A percentile compares a stretch with the other conserved stretches of the same genome.
Conservation (phyloP, 2,329 filamentous ascomycete species). For the Aureobasidium melanogenum region DNA sequence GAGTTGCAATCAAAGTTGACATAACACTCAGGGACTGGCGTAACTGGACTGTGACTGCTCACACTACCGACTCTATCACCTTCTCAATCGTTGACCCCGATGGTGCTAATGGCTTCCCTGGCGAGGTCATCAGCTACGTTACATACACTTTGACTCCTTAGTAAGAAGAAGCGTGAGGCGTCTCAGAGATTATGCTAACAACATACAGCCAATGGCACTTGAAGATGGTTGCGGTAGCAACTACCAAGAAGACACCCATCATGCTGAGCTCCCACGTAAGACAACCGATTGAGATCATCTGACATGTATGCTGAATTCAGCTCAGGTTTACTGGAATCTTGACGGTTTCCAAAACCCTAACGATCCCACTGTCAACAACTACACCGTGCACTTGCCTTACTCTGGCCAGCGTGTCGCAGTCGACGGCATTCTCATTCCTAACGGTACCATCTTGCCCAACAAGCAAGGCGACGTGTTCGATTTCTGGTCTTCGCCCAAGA, state of each 20-base stretch:
- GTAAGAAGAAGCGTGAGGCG: not conserved
- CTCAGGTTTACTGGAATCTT: conserved; percentile 71
- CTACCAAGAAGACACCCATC: conserved; percentile 69
- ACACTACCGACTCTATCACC: conserved; percentile 60
- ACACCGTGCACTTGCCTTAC: conserved; percentile 65
- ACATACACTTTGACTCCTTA: conserved; percentile 59
- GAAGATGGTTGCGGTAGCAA: conserved; percentile 61
- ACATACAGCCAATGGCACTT: conserved; percentile 52
- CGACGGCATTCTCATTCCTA: conserved; percentile 45
- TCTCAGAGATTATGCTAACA: conserved; percentile 20
- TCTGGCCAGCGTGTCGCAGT: conserved; percentile 59
- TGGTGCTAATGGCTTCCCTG: conserved; percentile 68
- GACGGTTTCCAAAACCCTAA: conserved; percentile 69
- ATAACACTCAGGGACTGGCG: conserved; percentile 47
- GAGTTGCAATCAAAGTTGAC: conserved; percentile 46
- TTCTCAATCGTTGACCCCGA: conserved; percentile 66
- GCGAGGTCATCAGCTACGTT: conserved; percentile 64
- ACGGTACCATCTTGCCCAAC: conserved; percentile 58
- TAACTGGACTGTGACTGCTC: conserved; percentile 66
- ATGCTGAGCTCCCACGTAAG: conserved; percentile 66
- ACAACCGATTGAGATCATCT: too few relatives aligned
- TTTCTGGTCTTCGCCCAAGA: conserved; percentile 75
- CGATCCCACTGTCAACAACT: conserved; percentile 56
- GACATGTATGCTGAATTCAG: not conserved
- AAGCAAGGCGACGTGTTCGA: conserved; percentile 60